Base-by-base conservation (phyloP, 83 land plant genomes). In the Picea engelmannii region DNA sequence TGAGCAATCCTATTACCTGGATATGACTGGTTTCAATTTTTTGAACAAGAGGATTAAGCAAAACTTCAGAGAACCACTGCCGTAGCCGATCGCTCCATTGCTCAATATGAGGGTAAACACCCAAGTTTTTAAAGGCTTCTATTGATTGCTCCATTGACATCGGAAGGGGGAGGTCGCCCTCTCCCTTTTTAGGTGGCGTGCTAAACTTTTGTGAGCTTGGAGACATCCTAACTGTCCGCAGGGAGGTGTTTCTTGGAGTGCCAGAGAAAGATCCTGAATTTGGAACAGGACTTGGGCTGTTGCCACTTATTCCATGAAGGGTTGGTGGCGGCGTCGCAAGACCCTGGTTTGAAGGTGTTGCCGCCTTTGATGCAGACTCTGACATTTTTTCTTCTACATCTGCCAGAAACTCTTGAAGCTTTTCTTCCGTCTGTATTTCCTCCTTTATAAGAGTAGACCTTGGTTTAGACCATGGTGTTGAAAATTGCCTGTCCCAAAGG, bases 1-100 rank as follows among this genome's bases (percentile, higher is more conserved):
- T 47, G 35, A 64, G 79, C 52, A 67, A 62, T 62, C n/a, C 0
- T 52, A 31, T 55, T 20, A 97, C 99, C 96, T 98, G 98, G 55
- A 90, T 66, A 80, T 98, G 99, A 82, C 99, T 96, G 63, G 89
- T 86, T 61, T 90, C 96, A 76, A 96, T 93, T 82, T 96, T 98
- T 35, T 83, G 81, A 76, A 96, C 86, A 17, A 98, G 93, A 44
- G 98, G 99, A 25, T 87, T 90, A 3, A 98, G 87, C 88, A 98
- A 60, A 80, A 89, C 89, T 17, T 90, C 85, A 61, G 99, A 96
- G 82, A 98, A 94, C 99, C 99, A 98, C 74, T 98, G 99, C 83
- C 99, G 89, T 27, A 98, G 90, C 58, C 84, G 79, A 70, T 96
- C 99, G 20, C 99, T 93, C 99, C 99, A 98, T 42, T 89, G 91